phyloP scores from a whole-genome alignment of 257 asterid genomes.

The Marsdenia floribunda region DNA sequence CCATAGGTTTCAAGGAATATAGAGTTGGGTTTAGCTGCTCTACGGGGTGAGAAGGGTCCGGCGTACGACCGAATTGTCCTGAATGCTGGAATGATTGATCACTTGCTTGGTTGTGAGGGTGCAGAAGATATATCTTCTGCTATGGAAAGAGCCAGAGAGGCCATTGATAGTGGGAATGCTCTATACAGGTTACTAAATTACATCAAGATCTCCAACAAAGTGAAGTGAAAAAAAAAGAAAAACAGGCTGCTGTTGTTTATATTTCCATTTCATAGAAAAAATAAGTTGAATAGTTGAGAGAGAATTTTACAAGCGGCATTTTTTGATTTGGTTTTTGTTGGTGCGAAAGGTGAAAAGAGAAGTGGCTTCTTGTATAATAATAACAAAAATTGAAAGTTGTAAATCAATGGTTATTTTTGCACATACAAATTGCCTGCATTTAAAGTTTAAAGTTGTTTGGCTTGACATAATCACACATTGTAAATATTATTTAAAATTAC shows the following conservation, averaged over 20 bases:
- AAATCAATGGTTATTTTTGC: neutral
- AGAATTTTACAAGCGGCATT: slow-evolving; percentile 5
- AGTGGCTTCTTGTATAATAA: neutral
- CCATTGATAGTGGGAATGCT: slow-evolving; percentile 86
- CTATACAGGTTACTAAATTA: slow-evolving; percentile 60
- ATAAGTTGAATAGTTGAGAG: neutral
- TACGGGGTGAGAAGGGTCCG: slow-evolving; percentile 82
- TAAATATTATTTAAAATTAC: no score
- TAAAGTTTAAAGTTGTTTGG: neutral
- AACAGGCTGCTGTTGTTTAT: neutral
- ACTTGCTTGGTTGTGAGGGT: slow-evolving; percentile 85
- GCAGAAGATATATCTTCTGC: slow-evolving; percentile 71
- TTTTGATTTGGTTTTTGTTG: neutral
- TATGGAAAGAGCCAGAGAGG: slow-evolving; percentile 85
- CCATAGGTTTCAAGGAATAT: slow-evolving; percentile 63
- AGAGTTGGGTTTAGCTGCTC: slow-evolving; percentile 86
- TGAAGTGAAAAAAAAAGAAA: slow-evolving; percentile 10
- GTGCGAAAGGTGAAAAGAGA: neutral
- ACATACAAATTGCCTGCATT: neutral
- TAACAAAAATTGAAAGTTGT: neutral
- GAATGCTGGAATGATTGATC: slow-evolving; percentile 93
- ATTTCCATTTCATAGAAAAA: neutral
- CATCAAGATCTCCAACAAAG: slow-evolving; percentile 59
- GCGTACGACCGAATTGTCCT: slow-evolving; percentile 79
- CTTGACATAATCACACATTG: no score